Base-by-base conservation (phyloP, 495 filamentous ascomycete species). In the Cenococcum geophilum region DNA sequence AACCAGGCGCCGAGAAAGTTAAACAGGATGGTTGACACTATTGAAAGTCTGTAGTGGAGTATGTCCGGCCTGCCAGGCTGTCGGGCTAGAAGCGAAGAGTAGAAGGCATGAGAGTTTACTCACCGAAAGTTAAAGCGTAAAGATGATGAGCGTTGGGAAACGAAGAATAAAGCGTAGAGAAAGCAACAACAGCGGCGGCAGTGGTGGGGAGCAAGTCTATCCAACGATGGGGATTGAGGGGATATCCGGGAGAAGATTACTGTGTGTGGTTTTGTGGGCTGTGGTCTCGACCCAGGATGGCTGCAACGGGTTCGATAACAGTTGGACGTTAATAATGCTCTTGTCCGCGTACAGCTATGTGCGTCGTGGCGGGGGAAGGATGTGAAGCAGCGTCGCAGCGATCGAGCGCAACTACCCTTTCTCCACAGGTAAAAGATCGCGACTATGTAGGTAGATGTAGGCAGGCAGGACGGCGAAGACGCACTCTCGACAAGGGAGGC, bases 321-420 rank as follows among this genome's bases (percentile, higher is more conserved):
- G 25, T 16, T 16, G 27, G 27, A 16, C 14, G 49, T 52, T 52
- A 52, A 52, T 52, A 32, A 52, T 52, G 21, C 23, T 52, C 49
- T 52, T 9, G 49, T 52, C 49, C 20, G 25, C 49, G 23, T 52
- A 52, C 49, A 52, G 49, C 18, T 52, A 52, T 23, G 23, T 52
- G 40, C 18, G 49, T 52, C 49, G 49, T 20, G 20, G 49, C 25
- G n/a, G 49, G 49, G 49, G 22, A 14, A 18, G 22, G 45, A 5
- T 8, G 45, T 8, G 49, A 18, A 32, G 22, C 49, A 32, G 49
- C 23, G 20, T 8, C 18, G 20, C 49, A 16, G 27, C 27, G 27
- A 32, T 32, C 27, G 6, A 32, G 27, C 27, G 27, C 27, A 32
- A 32, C 3, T 32, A 32, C 27, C 27, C 27, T 32, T 32, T 2